Percentiles rank a stretch among this genome's conserved stretches.
These are phyloP conservation scores for Clathrospora elynae DNA, from an alignment of 2,329 filamentous ascomycete species.

Conservation along the genomic window DNA sequence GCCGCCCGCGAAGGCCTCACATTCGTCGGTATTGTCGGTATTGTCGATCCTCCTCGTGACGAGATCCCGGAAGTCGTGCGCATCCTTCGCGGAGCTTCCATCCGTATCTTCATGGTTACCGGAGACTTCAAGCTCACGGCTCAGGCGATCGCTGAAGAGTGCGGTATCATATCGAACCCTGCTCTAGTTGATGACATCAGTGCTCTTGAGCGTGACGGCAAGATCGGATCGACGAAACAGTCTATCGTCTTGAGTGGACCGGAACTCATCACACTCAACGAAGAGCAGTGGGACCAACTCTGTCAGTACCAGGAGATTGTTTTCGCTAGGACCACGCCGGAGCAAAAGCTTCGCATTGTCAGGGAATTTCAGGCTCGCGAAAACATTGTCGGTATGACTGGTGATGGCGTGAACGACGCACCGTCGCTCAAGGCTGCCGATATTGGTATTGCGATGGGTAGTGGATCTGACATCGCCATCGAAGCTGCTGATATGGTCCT, in stretches of 20 bases:
- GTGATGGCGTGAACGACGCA: constrained; percentile 57
- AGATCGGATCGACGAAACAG: constrained; percentile 28
- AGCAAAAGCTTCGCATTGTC: constrained; percentile 82
- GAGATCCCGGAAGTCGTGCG: constrained; percentile 64
- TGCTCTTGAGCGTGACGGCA: constrained; percentile 53
- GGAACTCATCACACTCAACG: constrained; percentile 67
- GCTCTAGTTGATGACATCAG: constrained; percentile 59
- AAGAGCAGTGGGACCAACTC: constrained; percentile 71
- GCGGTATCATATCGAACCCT: constrained; percentile 68
- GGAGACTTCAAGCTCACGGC: constrained; percentile 79
- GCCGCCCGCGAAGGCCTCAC: constrained; percentile 57
- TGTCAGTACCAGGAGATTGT: constrained; percentile 72
- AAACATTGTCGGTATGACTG: constrained; percentile 60
- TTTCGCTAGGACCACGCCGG: constrained; percentile 73
- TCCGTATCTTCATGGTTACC: constrained; percentile 82
- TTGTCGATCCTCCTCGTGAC: constrained; percentile 64
- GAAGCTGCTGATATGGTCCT: constrained; percentile 67
- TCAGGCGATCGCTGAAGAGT: constrained; percentile 72
- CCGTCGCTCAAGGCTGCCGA: constrained; percentile 64
- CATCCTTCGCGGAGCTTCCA: constrained; percentile 71
- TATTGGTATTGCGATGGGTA: constrained; percentile 64
- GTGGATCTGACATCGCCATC: constrained; percentile 65
- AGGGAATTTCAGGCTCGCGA: constrained; percentile 69
- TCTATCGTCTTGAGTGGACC: constrained; percentile 44
- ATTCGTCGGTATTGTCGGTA: constrained; percentile 62